phyloP scores from a whole-genome alignment of 148 eudicot species.

The Limonium bicolor region DNA sequence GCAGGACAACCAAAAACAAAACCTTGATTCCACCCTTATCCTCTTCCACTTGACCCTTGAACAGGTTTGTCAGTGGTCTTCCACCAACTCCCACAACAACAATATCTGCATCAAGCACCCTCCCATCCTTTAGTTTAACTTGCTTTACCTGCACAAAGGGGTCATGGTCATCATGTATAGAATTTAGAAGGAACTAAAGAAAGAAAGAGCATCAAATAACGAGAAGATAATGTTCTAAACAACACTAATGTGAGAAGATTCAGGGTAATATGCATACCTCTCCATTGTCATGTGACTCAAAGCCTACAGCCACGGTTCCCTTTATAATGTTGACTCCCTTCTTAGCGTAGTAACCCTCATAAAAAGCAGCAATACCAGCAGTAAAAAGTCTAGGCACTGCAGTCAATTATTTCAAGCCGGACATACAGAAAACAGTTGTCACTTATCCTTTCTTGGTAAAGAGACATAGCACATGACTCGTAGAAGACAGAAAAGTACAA shows the following conservation, averaged over 20 bases:
- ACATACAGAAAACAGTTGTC: too few species aligned
- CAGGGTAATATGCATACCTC: conserved; percentile 32
- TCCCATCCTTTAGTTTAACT: conserved; percentile 86
- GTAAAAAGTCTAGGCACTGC: conserved; percentile 98
- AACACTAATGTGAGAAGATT: not conserved
- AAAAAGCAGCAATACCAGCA: conserved; percentile 82
- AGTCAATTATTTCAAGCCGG: conserved; percentile 7
- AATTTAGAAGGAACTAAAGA: not conserved
- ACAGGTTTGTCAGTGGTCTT: conserved; percentile 61
- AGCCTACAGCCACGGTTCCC: conserved; percentile 92
- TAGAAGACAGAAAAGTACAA: not conserved
- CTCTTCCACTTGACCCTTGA: conserved; percentile 92
- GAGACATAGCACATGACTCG: too few species aligned
- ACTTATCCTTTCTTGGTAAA: too few species aligned
- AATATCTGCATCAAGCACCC: conserved; percentile 82
- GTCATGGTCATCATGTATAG: not conserved
- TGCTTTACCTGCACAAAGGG: conserved; percentile 48
- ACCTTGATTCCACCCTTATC: conserved; percentile 99
- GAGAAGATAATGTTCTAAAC: too few species aligned
- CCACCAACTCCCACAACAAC: conserved; percentile 98
- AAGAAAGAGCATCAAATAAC: too few species aligned
- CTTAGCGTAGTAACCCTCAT: conserved; percentile 68
- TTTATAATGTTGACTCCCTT: conserved; percentile 75
- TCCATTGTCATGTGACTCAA: conserved; percentile 43
- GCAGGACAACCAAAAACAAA: not conserved